phyloP scores from a whole-genome alignment of 1,284 basidiomycete genomes.

The Pseudozyma thailandica region DNA sequence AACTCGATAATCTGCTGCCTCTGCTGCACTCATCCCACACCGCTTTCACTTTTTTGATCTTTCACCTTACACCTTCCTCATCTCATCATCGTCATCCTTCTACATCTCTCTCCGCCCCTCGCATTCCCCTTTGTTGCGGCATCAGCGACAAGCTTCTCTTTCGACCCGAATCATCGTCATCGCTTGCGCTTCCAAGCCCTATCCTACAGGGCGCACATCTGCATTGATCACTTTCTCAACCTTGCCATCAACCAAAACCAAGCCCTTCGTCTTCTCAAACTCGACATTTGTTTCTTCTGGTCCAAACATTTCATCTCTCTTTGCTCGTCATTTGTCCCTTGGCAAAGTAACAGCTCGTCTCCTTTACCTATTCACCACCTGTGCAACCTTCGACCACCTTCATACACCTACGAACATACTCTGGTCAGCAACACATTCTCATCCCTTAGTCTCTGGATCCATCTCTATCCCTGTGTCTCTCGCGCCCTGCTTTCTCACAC shows the following conservation, averaged over 20 bases:
- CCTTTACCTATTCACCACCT: no score
- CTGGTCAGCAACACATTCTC: no score
- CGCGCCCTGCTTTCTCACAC: no score
- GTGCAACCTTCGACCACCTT: no score
- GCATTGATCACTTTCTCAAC: not conserved
- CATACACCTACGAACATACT: no score
- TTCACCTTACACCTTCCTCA: no score
- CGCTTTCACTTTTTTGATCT: not conserved
- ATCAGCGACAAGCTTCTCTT: not conserved
- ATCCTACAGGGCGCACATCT: not conserved
- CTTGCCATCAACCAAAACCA: not conserved
- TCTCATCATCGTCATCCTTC: not conserved
- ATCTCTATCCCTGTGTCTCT: no score
- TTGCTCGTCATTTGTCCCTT: no score
- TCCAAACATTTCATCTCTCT: not conserved
- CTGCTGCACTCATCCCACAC: no score
- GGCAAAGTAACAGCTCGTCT: no score
- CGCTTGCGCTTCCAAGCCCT: not conserved
- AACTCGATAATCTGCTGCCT: no score
- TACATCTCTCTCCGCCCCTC: not conserved
- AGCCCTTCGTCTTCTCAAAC: not conserved
- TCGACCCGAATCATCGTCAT: not conserved
- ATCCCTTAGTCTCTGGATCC: no score
- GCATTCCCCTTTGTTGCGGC: not conserved
- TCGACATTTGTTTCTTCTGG: not conserved